Evolutionary conservation across 768 basidiomycete genomes (phyloP), one percentile per base, ranked within the genome.

Genomic region (Lactarius hatsudake): DNA sequence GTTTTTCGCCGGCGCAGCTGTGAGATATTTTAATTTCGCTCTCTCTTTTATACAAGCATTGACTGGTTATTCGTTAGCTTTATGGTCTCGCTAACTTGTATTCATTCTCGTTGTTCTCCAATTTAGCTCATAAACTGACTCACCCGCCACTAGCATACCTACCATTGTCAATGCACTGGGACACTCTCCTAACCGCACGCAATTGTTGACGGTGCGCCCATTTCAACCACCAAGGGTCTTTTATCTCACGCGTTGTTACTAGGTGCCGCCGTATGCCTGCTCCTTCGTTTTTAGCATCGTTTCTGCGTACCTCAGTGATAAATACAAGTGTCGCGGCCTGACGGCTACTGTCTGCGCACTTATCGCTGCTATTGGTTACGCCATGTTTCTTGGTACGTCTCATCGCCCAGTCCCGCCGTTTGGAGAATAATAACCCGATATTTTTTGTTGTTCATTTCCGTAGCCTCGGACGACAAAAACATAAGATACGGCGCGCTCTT

Each of bases 1-100:
- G 59, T 87, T 89, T 76, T 78, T 85, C 68, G 79, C 78, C 68
- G 87, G 85, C n/a, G 76, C 78, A 23, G 74, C 81, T 12, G 54
- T 56, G 17, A 56, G 54, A 20, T 6, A 17, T 32, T 20, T 3
- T 3, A 56, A 6, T 30, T 2, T 30, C 2, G 7, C 13, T 18
- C 32, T 20, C 17, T 56, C 18, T 32, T 1, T 20, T 17, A 6
- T 56, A 10, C 30, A 20, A 20, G 12, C 12, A 56, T 32, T 56
- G 30, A 56, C 7, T 32, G 4, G 13, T 32, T 10, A 28, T 32
- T 32, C 32, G 32, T 30, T 20, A 56, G 54, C 59, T 73, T 13
- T 72, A 54, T 30, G 73, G 71, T 5, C 71, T 74, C 8, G 69
- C 73, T 60, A 53, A 67, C 45, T 74, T 71, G 73, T 73, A 64